Base-by-base conservation (phyloP, 2,329 filamentous ascomycete species). In the Aulographum hederae region DNA sequence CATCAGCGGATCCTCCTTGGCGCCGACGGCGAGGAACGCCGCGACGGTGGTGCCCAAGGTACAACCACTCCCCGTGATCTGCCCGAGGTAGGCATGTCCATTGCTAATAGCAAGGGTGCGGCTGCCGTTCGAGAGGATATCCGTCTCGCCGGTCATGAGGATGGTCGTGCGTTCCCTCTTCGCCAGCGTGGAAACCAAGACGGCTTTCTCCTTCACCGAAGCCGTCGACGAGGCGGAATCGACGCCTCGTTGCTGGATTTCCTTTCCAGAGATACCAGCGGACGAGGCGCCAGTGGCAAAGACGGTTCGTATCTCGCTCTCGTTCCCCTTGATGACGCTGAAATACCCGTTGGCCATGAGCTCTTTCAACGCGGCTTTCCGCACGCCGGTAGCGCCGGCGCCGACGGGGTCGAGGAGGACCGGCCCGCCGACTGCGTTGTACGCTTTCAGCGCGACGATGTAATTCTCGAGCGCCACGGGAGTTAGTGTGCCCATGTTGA, bases 401-500 rank as follows among this genome's bases (percentile, higher is more conserved):
- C 86, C 86, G 0, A 95, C 86, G 0, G 89, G 86, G 43, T 95
- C 89, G 32, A 89, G 73, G 0, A 95, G 61, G 0, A 92, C 69
- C 0, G 85, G 81, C 2, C 76, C 69, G 1, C 73, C 73, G 6
- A 66, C 68, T 2, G 63, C 60, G 44, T 94, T 95, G 61, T 95
- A 94, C 1, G 82, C 84, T 26, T 58, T 57, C 6, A 93, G 59
- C 0, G 85, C 84, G 46, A 73, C 65, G 23, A 70, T 47, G 50
- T 89, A 84, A 50, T 80, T 81, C 8, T 58, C 45, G 3, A 86
- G 53, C 21, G 73, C 75, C 4, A 82, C 78, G 0, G 75, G 71
- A 1, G 79, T 89, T 5, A 86, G 73, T 1, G 82, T 93, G 18
- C 86, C 86, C 82, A 94, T 94, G 55, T 95, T 95, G 47, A 95